Percentiles rank a stretch among this genome's conserved stretches.
Evolutionary conservation across 495 filamentous ascomycete genomes (phyloP).

Genomic region (Daldinia childiae): DNA sequence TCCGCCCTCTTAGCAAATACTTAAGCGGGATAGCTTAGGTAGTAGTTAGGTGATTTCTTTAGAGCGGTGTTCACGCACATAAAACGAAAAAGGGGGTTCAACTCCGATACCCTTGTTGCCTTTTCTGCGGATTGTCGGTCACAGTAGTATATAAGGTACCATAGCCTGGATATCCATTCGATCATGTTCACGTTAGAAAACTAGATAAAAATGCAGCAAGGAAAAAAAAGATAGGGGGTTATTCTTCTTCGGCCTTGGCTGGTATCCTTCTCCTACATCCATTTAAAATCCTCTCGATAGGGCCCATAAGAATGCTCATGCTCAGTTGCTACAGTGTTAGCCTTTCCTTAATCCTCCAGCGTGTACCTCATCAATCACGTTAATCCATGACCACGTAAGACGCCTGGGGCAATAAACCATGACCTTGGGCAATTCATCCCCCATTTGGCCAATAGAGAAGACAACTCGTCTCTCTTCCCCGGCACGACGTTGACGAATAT

Average conservation of each 20-base stretch:
- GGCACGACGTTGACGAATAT: slow-evolving; percentile 51
- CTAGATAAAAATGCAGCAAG: neutral
- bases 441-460: slow-evolving; percentile 44
- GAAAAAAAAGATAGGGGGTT: neutral
- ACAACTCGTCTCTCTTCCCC: slow-evolving; percentile 43
- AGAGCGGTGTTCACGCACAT: neutral
- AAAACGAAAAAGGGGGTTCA: neutral
- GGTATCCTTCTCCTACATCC: neutral
- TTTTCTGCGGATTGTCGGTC: no score
- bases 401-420: slow-evolving; percentile 44
- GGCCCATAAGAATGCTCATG: neutral
- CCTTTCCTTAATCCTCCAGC: neutral
- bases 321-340: neutral
- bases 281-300: neutral
- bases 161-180: neutral
- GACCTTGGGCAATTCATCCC: slow-evolving; percentile 49
- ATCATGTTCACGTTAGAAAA: neutral
- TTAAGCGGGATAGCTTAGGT: neutral
- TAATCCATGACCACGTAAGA: slow-evolving; percentile 16
- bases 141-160: no score
- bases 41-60: neutral
- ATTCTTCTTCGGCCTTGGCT: neutral
- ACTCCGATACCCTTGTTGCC: neutral
- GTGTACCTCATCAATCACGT: neutral
- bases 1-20: neutral